Percentiles rank a stretch among this genome's conserved stretches.
phyloP scores from a whole-genome alignment of 257 asterid genomes.

The Salvia miltiorrhiza region DNA sequence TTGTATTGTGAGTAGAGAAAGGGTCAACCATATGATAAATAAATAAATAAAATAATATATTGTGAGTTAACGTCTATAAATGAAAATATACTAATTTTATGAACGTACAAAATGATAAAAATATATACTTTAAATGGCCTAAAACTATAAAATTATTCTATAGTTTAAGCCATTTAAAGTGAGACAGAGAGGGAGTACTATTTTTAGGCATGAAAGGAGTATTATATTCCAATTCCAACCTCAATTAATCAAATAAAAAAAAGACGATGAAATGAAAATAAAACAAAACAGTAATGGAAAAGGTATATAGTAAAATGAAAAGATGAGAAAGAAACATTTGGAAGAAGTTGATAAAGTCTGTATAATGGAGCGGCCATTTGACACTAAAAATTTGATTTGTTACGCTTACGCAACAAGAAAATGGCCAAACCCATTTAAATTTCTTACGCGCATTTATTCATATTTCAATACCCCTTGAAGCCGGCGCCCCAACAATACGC shows the following conservation, averaged over 20 bases:
- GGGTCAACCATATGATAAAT: too few species aligned
- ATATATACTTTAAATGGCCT: too few species aligned
- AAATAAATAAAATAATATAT: too few species aligned
- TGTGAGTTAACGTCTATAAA: too few species aligned
- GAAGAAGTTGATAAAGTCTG: conserved; percentile 14
- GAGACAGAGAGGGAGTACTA: too few species aligned
- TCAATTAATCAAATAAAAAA: not conserved
- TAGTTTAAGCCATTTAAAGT: too few species aligned
- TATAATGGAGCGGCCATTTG: conserved; percentile 13
- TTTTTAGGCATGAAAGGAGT: too few species aligned
- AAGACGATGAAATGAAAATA: not conserved
- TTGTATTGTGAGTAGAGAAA: too few species aligned
- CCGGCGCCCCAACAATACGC: conserved; percentile 10
- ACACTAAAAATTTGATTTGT: not conserved
- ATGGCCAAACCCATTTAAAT: not conserved
- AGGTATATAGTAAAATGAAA: conserved; percentile 8
- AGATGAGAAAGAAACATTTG: not conserved
- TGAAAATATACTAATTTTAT: too few species aligned
- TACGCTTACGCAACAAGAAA: conserved; percentile 9
- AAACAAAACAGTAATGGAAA: not conserved
- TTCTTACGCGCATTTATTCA: not conserved
- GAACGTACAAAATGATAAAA: too few species aligned
- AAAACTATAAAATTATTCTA: too few species aligned
- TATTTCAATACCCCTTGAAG: not conserved
- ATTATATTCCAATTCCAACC: not conserved